A percentile compares a stretch with the other conserved stretches of the same genome.
These are phyloP conservation scores for Ministeria vibrans DNA, from an alignment of 78 protist genomes.

Conservation along the genomic window DNA sequence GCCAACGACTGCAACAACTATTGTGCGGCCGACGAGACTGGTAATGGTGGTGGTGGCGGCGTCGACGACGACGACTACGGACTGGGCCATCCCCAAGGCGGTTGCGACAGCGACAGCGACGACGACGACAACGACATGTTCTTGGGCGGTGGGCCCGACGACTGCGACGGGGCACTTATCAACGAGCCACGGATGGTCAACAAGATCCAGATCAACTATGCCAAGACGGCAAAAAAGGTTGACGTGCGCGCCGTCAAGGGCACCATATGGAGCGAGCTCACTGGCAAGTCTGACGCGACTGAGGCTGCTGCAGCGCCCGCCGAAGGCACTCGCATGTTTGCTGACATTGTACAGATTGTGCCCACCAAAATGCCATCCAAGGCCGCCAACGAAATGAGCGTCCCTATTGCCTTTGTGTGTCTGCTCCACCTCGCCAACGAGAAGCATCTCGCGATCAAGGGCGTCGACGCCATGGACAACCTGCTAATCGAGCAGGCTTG, in stretches of 20 bases:
- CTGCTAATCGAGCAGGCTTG: background rate
- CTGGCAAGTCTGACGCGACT: background rate
- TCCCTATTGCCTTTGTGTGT: constrained; percentile 77
- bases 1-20: background rate
- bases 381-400: constrained; percentile 27
- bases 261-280: constrained; percentile 22
- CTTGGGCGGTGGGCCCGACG: no score
- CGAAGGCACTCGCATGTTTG: no score
- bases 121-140: constrained; percentile 21
- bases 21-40: background rate
- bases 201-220: constrained; percentile 28
- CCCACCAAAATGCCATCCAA: background rate
- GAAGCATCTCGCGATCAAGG: constrained; percentile 34
- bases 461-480: background rate
- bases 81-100: background rate
- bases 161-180: background rate
- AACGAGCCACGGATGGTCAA: constrained; percentile 26
- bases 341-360: no score
- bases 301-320: background rate
- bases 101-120: background rate
- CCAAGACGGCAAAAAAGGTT: constrained; percentile 34
- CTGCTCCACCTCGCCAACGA: constrained; percentile 93
- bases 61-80: no score
- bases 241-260: constrained; percentile 35
- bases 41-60: no score